These are phyloP conservation scores for Hyphopichia wangnamkhiaoensis DNA, from an alignment of 1,139 yeast genomes.

Conservation along the genomic window DNA sequence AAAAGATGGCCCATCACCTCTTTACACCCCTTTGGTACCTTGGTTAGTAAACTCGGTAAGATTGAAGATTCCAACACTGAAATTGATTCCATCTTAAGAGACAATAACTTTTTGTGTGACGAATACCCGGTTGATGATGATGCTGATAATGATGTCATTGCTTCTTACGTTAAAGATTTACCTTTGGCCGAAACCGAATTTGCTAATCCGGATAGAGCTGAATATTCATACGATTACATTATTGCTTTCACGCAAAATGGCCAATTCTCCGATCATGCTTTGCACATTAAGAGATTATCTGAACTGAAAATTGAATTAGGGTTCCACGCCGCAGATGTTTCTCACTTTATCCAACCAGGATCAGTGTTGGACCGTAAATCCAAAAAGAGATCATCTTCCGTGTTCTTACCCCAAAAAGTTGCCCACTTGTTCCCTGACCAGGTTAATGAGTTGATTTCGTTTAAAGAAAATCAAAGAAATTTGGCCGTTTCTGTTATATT, in stretches of 20 bases:
- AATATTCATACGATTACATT: constrained; percentile 62
- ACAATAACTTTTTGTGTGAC: constrained; percentile 87
- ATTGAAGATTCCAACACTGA: constrained; percentile 79
- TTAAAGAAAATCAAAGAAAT: constrained; percentile 59
- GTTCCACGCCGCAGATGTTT: constrained; percentile 79
- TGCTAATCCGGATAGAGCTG: constrained; percentile 46
- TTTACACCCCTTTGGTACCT: constrained; percentile 94
- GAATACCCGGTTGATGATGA: constrained; percentile 62
- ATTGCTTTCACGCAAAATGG: constrained; percentile 68
- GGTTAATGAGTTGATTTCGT: constrained; percentile 61
- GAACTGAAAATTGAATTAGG: constrained; percentile 69
- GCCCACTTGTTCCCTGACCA: constrained; percentile 69
- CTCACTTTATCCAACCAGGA: constrained; percentile 69
- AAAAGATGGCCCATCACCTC: constrained; percentile 99
- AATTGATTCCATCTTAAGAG: constrained; percentile 86
- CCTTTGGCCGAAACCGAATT: constrained; percentile 40
- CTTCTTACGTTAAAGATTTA: constrained; percentile 29
- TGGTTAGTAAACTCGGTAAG: constrained; percentile 82
- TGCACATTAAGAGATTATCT: constrained; percentile 66
- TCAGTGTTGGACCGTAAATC: constrained; percentile 85
- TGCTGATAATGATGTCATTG: constrained; percentile 26
- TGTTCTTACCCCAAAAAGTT: constrained; percentile 80
- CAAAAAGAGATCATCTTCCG: constrained; percentile 87
- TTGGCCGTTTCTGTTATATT: constrained; percentile 81
- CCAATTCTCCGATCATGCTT: constrained; percentile 69